A percentile compares a stretch with the other conserved stretches of the same genome.
phyloP scores from a whole-genome alignment of 1,139 yeast genomes.

The Debaryomyces sp. region DNA sequence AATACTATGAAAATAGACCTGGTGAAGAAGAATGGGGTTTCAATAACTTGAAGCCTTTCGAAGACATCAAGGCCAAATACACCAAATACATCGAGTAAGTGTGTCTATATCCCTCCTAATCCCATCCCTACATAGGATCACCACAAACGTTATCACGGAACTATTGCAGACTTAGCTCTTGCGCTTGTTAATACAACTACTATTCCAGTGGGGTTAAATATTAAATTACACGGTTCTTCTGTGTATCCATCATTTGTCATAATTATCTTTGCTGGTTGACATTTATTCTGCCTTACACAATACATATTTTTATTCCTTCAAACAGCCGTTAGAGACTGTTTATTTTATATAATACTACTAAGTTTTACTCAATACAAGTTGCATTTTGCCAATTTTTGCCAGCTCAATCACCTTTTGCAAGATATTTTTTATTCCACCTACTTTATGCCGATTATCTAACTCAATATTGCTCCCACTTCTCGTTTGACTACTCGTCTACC shows the following conservation, averaged over 20 bases:
- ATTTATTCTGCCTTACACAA: neutral
- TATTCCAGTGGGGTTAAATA: neutral
- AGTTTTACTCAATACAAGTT: slow-evolving; percentile 3
- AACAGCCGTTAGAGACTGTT: neutral
- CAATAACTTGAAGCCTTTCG: slow-evolving; percentile 43
- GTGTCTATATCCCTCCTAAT: neutral
- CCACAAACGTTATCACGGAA: neutral
- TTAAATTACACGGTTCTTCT: neutral
- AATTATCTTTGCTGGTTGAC: slow-evolving; percentile 3
- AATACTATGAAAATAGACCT: slow-evolving; percentile 67
- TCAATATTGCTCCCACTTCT: neutral
- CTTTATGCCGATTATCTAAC: neutral
- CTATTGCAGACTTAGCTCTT: neutral
- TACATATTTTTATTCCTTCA: slow-evolving; percentile 1
- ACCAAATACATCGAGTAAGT: slow-evolving; percentile 23
- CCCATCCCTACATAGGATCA: neutral
- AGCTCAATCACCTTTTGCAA: neutral
- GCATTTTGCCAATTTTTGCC: slow-evolving; percentile 4
- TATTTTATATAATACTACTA: slow-evolving; percentile 2
- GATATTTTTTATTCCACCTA: neutral
- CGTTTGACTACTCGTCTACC: neutral
- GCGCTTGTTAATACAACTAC: neutral
- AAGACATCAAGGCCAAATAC: slow-evolving; percentile 49
- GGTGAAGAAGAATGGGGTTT: slow-evolving; percentile 57
- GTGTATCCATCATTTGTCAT: neutral